phyloP scores from a whole-genome alignment of 345 rosid genomes.

The Sapria himalayana region DNA sequence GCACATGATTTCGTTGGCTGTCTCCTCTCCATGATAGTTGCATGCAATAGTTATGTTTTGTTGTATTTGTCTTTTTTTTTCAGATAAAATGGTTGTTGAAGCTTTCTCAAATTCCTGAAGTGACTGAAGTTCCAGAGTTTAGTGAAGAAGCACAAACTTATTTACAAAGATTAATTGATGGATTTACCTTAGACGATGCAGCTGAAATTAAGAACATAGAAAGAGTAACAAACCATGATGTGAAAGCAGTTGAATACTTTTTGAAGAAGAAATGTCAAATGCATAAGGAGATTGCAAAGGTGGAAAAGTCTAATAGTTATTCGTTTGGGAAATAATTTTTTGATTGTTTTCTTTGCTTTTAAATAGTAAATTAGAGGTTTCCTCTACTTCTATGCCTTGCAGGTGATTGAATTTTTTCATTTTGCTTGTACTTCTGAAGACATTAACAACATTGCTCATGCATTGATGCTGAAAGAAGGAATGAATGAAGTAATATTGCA shows the following conservation, averaged over 20 bases:
- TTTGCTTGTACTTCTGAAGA: constrained; percentile 96
- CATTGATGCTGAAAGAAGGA: constrained; percentile 69
- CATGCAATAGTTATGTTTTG: no score
- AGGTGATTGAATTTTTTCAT: constrained; percentile 94
- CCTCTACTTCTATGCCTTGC: constrained; percentile 2
- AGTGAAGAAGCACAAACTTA: constrained; percentile 36
- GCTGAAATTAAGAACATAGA: constrained; percentile 64
- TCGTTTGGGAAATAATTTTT: neutral
- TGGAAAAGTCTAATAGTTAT: constrained; percentile 8
- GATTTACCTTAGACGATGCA: constrained; percentile 50
- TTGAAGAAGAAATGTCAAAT: constrained; percentile 71
- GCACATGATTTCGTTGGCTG: no score
- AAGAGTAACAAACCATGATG: constrained; percentile 81
- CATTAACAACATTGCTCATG: constrained; percentile 87
- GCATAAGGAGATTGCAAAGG: constrained; percentile 69
- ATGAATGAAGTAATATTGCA: constrained; percentile 41
- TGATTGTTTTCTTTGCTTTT: neutral
- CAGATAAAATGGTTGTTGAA: constrained; percentile 81
- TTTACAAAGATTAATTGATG: constrained; percentile 50
- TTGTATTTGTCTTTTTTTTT: no score
- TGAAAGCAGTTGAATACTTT: constrained; percentile 84
- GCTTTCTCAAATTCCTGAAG: constrained; percentile 62
- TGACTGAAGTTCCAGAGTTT: constrained; percentile 65
- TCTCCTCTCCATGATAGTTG: no score
- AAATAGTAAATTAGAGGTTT: neutral